Base-by-base conservation (phyloP, 2,329 filamentous ascomycete species). In the Coniochaeta prunicola region DNA sequence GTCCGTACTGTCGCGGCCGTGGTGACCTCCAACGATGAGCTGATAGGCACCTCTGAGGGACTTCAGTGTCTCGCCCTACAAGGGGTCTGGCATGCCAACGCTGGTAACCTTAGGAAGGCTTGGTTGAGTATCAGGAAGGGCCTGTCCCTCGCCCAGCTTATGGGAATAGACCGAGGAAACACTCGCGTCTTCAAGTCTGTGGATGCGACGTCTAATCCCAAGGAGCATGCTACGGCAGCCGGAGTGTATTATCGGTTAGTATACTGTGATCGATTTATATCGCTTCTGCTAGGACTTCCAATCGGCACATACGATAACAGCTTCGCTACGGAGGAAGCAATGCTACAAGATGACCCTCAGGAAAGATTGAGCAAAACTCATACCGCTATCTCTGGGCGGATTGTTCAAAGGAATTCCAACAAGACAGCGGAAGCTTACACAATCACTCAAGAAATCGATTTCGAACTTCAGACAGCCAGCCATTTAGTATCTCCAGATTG, bases 81-180 rank as follows among this genome's bases (percentile, higher is more conserved):
- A 38, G 72, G 74, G 19, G 67, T 80, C 57, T 82, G 77, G 63
- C 77, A 83, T 57, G 72, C 74, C 38, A 82, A 84, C 59, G 74
- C 73, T 0, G 83, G 83, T 1, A 82, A 81, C 50, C 69, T 83
- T 2, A 76, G 81, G 24, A 79, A 80, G 50, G 73, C 80, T 2
- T 86, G 82, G 81, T 67, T 85, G 24, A 74, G 71, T 7, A 74
- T 74, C 24, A 77, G 82, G 0, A 73, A 80, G 5, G 78, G 79
- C 4, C 67, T 84, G 34, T 75, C 73, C 53, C 70, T 83, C 36
- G 80, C 75, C 0, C 80, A 82, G 64, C 74, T 80, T 31, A 77
- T 83, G 70, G 77, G 80, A 4, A 69, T 80, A 15, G 74, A 79
- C 60, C 69, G 70, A n/a, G 21, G 21, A 21, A 50, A 30, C 45